Percentiles rank a stretch among this genome's conserved stretches.
Conservation (phyloP, 257 asterid genomes). For the Solanum gandarillasii region DNA sequence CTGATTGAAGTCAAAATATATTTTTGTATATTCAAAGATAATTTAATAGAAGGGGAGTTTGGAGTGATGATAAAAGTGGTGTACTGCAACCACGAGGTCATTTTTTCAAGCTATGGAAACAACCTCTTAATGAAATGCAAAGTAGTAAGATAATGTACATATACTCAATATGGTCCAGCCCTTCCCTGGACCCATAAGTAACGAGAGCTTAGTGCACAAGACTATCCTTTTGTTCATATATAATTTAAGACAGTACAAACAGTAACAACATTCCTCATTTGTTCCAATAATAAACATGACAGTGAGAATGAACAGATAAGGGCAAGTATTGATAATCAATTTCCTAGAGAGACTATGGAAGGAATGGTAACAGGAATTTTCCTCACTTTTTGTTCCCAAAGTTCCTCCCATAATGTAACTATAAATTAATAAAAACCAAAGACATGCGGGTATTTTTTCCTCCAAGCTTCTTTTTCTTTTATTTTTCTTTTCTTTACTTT, state of each 20-base stretch:
- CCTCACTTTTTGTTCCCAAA: background rate
- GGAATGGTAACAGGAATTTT: background rate
- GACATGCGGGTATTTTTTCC: background rate
- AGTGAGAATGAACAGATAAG: background rate
- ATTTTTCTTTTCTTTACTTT: background rate
- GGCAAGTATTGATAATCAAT: background rate
- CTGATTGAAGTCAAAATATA: background rate
- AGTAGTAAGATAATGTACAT: background rate
- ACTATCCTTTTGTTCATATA: background rate
- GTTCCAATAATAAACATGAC: background rate
- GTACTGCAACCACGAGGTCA: background rate
- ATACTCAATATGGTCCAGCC: background rate
- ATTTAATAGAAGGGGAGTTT: background rate
- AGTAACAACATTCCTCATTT: background rate
- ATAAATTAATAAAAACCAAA: background rate
- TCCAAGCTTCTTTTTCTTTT: background rate
- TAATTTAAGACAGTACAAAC: background rate
- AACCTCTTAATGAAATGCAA: background rate
- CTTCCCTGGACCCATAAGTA: background rate
- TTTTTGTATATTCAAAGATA: background rate
- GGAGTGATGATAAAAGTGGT: background rate
- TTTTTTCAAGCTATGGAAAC: background rate
- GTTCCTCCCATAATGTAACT: background rate
- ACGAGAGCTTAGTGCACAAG: background rate
- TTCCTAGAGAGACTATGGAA: background rate